These are phyloP conservation scores for Colletotrichum sp. DNA, from an alignment of 2,329 filamentous ascomycete species.

Conservation along the genomic window DNA sequence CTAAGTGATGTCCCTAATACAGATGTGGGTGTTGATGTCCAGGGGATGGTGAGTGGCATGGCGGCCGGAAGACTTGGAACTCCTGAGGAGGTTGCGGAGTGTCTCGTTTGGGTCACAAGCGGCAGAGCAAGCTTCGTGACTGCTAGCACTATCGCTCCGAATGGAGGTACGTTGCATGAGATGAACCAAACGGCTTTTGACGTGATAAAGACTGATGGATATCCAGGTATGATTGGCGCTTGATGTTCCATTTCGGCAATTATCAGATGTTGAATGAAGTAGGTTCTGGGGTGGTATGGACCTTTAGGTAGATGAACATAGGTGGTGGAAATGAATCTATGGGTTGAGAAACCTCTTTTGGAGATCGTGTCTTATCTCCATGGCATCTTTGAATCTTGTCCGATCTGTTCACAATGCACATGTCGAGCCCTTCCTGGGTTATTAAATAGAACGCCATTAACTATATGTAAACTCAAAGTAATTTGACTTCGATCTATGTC, in stretches of 20 bases:
- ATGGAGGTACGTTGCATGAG: neutral
- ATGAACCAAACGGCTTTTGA: neutral
- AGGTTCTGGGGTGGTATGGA: rapidly evolving
- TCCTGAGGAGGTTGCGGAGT: neutral
- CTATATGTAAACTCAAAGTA: neutral
- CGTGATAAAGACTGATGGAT: neutral
- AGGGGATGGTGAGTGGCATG: neutral
- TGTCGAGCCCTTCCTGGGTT: neutral
- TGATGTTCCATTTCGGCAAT: rapidly evolving
- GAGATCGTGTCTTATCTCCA: neutral
- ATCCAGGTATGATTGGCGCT: neutral
- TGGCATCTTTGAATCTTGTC: neutral
- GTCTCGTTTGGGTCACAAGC: neutral
- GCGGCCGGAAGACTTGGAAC: neutral
- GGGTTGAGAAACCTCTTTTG: neutral
- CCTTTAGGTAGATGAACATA: neutral
- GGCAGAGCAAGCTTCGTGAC: neutral
- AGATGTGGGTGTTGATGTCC: neutral
- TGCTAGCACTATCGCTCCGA: neutral
- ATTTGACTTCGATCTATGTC: neutral
- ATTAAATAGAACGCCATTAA: neutral
- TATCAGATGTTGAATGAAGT: neutral
- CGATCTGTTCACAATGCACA: neutral
- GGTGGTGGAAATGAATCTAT: neutral
- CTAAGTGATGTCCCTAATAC: neutral